Conservation (phyloP, 352 stramenopile species). For the Pythium sp. region DNA sequence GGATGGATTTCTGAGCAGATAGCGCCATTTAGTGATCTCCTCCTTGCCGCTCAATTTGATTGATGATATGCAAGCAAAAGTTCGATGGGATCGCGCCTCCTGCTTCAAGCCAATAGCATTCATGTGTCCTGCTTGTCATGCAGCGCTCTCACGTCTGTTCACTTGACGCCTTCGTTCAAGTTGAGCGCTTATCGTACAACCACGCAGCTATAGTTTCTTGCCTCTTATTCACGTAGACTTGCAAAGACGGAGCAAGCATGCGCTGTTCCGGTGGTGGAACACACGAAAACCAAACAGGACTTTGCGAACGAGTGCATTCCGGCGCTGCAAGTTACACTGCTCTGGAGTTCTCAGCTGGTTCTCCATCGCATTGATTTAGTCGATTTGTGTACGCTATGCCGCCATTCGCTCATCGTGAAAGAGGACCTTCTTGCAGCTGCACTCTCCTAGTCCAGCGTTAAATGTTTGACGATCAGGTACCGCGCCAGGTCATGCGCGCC, state of each 20-base stretch:
- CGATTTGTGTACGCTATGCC: not conserved
- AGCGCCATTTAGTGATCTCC: not conserved
- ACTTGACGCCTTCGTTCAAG: not conserved
- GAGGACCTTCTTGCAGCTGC: not conserved
- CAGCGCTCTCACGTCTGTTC: not conserved
- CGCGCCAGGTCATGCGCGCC: slow-evolving; percentile 71
- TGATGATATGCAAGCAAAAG: not conserved
- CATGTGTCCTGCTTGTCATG: not conserved
- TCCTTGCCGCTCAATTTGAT: not conserved
- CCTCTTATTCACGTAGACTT: not conserved
- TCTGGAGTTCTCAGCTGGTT: not conserved
- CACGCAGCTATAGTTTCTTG: not conserved
- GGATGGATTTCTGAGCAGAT: not conserved
- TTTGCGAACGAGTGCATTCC: not conserved
- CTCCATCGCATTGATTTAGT: not conserved
- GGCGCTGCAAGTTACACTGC: not conserved
- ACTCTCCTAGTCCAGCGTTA: slow-evolving; percentile 51
- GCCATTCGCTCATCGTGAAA: not conserved
- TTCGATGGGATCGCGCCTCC: not conserved
- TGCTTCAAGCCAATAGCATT: not conserved
- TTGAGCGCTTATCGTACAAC: not conserved
- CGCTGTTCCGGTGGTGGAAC: not conserved
- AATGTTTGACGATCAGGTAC: slow-evolving; percentile 79
- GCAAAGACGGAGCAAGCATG: not conserved
- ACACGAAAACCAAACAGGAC: not conserved